phyloP scores from a whole-genome alignment of 306 rosid genomes.

The Vigna reflexopilosa region DNA sequence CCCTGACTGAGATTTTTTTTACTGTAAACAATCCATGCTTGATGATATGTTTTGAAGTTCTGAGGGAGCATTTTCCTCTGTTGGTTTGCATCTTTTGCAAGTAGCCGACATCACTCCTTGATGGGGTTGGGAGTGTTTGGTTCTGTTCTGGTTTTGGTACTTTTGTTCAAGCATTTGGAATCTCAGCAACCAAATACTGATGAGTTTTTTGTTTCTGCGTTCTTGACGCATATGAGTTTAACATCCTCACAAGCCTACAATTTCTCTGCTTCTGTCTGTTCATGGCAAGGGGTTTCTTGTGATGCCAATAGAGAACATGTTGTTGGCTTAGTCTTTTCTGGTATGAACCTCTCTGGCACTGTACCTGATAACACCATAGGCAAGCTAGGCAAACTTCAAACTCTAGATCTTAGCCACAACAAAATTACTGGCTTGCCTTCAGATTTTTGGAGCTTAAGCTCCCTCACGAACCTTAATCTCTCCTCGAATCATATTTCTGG shows the following conservation, averaged over 20 bases:
- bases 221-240: conserved; percentile 63
- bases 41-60: conserved; percentile 45
- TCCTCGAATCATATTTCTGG: conserved; percentile 81
- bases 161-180: conserved; percentile 69
- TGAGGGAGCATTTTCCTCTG: conserved; percentile 42
- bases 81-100: conserved; percentile 43
- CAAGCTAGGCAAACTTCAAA: conserved; percentile 75
- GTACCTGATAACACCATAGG: conserved; percentile 86
- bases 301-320: conserved; percentile 62
- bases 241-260: conserved; percentile 57
- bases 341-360: conserved; percentile 71
- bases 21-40: conserved; percentile 43
- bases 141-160: conserved; percentile 64
- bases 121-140: conserved; percentile 79
- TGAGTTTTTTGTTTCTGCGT: conserved; percentile 73
- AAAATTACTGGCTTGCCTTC: conserved; percentile 75
- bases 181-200: conserved; percentile 91
- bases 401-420: conserved; percentile 88
- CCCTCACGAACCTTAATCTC: conserved; percentile 75
- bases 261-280: conserved; percentile 75
- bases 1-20: conserved; percentile 3
- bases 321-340: conserved; percentile 58
- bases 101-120: conserved; percentile 35
- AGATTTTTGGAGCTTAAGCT: conserved; percentile 91
- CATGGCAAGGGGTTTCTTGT: conserved; percentile 82